Base-by-base conservation (phyloP, 192 early-diverging fungal genomes). In the Podila horticola region DNA sequence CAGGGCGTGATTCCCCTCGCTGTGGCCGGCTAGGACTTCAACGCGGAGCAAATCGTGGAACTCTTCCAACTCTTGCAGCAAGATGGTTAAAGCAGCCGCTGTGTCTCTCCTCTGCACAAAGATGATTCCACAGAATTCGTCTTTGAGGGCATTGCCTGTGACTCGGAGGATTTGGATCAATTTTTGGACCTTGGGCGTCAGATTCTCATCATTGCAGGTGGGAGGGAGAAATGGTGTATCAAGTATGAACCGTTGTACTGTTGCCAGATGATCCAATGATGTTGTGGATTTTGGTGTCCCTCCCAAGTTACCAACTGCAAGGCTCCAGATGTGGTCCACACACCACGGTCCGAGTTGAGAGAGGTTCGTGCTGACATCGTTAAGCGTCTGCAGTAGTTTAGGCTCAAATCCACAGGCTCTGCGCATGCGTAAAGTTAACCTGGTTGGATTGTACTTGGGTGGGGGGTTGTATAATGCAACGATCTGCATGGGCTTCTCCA, bases 101-200 rank as follows among this genome's bases (percentile, higher is more conserved):
- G 94, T 93, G 9, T 93, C 77, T 31, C 96, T 83, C 19, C 92
- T 85, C 62, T 90, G 82, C 9, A 92, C 91, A 77, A 99, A 99
- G 11, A 99, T 90, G 50, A 99, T 97, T 7, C 94, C 95, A 69
- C 96, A 94, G 69, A 97, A 93, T 4, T 90, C 87, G 0, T 83
- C 66, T 4, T 82, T 30, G 19, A 62, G 17, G 15, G 34, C 52
- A 6, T 34, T 38, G 2, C 50, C 51, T 5, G 69, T 63, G 5
- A 67, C 75, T 26, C 58, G 58, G 22, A 98, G 85, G 9, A 93
- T 86, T 26, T 86, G 75, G 13, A 96, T 69, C 5, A 98, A 84
- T 28, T 77, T 82, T 50, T 87, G 69, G 12, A 96, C 90, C 66
- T 97, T 96, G 1, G 92, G 91, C 2, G 94, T 89, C 31, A 93